Percentiles rank a stretch among this genome's conserved stretches.
phyloP scores from a whole-genome alignment of 179 eudicot genomes.

The Vitellaria paradoxa region DNA sequence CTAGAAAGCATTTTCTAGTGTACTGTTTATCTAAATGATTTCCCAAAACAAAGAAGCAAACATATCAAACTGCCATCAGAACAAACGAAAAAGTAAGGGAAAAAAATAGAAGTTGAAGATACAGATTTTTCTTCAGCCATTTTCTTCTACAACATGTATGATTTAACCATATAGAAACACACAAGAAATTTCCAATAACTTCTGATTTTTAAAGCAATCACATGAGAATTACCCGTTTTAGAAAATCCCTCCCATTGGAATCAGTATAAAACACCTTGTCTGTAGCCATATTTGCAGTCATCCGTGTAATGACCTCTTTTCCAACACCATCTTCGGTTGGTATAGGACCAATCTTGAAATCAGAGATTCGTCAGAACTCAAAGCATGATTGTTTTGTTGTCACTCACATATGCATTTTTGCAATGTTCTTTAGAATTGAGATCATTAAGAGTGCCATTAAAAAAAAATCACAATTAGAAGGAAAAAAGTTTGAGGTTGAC shows the following conservation, averaged over 20 bases:
- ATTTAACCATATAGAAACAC: conserved; percentile 2
- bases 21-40: background rate
- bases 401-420: background rate
- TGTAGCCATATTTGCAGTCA: conserved; percentile 62
- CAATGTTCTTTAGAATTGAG: conserved; percentile 5
- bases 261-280: conserved; percentile 75
- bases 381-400: too few species aligned
- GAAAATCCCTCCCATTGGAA: conserved; percentile 88
- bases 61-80: background rate
- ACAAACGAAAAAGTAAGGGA: background rate
- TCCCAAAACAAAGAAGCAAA: background rate
- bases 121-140: background rate
- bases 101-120: background rate
- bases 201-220: conserved; percentile 9
- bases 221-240: conserved; percentile 54
- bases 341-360: conserved; percentile 73
- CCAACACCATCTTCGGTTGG: conserved; percentile 52
- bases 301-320: conserved; percentile 72
- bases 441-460: background rate
- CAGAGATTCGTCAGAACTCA: conserved; percentile 16
- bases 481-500: conserved; percentile 15
- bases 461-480: background rate
- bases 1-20: background rate
- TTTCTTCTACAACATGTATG: background rate
- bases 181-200: background rate